phyloP scores from a whole-genome alignment of 1,139 yeast genomes.

The Sugiyamaella pinicola region DNA sequence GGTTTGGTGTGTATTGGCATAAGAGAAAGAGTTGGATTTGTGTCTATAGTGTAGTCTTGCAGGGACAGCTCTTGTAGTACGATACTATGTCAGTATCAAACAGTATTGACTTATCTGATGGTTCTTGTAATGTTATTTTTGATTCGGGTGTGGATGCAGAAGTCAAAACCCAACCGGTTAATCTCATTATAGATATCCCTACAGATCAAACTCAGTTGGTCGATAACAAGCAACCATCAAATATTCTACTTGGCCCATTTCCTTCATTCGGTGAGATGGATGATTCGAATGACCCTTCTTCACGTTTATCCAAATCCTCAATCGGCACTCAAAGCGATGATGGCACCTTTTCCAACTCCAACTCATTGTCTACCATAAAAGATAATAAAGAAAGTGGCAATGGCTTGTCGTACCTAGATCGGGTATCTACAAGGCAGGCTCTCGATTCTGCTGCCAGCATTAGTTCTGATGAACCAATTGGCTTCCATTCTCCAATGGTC shows the following conservation, averaged over 20 bases:
- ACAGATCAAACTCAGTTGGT: conserved; percentile 10
- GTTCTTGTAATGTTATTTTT: too few species aligned
- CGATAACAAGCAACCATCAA: background rate
- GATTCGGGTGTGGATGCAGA: background rate
- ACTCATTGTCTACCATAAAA: background rate
- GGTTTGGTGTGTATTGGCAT: too few species aligned
- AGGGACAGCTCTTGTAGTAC: background rate
- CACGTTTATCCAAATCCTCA: background rate
- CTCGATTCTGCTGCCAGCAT: background rate
- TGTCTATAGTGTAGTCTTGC: too few species aligned
- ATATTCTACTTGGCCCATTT: conserved; percentile 12
- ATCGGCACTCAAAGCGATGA: conserved; percentile 4
- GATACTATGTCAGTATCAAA: conserved; percentile 4
- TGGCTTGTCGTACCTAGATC: background rate
- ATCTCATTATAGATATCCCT: background rate
- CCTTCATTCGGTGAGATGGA: conserved; percentile 13
- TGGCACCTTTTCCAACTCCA: background rate
- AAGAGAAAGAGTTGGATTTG: too few species aligned
- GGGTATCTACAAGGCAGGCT: background rate
- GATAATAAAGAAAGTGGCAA: background rate
- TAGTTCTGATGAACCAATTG: conserved; percentile 14
- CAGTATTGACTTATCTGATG: background rate
- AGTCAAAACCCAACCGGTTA: background rate
- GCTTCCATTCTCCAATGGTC: conserved; percentile 4
- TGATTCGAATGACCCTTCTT: background rate